Conservation (phyloP, 192 early-diverging fungal genomes). For the Coemansia sp. region DNA sequence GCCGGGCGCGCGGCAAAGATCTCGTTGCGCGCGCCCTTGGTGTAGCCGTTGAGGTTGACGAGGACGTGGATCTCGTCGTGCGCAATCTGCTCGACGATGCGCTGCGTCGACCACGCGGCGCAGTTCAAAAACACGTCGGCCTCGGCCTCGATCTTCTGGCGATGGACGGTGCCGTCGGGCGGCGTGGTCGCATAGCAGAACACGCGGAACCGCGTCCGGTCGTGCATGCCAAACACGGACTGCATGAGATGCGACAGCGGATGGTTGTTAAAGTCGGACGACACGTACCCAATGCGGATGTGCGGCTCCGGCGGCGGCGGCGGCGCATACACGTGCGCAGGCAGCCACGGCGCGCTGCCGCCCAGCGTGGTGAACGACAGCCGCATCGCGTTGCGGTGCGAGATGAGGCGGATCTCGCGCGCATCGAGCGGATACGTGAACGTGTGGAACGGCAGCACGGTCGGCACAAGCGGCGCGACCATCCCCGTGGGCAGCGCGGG, state of each 20-base stretch:
- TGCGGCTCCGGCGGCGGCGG: constrained; percentile 73
- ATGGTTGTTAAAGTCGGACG: constrained; percentile 93
- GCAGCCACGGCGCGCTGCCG: constrained; percentile 56
- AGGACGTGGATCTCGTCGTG: constrained; percentile 84
- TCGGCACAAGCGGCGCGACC: constrained; percentile 67
- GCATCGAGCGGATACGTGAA: constrained; percentile 89
- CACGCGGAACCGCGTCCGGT: constrained; percentile 66
- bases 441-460: constrained; percentile 91
- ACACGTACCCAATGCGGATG: constrained; percentile 83
- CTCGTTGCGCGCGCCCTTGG: constrained; percentile 93
- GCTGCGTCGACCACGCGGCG: constrained; percentile 63
- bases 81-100: constrained; percentile 73
- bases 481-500: constrained; percentile 54
- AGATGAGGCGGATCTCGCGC: constrained; percentile 81
- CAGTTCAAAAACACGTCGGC: constrained; percentile 82
- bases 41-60: constrained; percentile 94
- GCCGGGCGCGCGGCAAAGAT: constrained; percentile 89
- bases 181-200: constrained; percentile 84
- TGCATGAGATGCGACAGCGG: constrained; percentile 92
- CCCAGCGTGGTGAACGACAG: constrained; percentile 70
- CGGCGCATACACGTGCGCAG: constrained; percentile 62
- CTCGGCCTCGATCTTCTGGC: constrained; percentile 76
- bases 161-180: constrained; percentile 73
- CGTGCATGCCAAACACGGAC: constrained; percentile 92
- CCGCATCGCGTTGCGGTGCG: constrained; percentile 80